phyloP scores from a whole-genome alignment of 78 protist genomes.

The Tieghemostelium lacteum region DNA sequence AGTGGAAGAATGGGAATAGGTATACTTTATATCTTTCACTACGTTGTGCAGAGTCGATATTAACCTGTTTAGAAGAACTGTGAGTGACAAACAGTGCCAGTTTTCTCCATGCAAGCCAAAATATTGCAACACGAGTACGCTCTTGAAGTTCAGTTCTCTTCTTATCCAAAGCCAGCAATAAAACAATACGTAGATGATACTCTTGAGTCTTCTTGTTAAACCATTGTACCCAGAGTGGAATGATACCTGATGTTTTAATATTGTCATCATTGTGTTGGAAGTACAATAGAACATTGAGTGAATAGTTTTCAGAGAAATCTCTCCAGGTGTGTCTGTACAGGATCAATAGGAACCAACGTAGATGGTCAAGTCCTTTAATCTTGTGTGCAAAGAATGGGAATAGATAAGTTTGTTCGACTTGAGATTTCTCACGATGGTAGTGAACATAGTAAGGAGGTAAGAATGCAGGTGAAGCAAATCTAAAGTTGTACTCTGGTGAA shows the following conservation, averaged over 20 bases:
- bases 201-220: slow-evolving; percentile 3
- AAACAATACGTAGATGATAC: slow-evolving; percentile 16
- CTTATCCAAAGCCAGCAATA: slow-evolving; percentile 26
- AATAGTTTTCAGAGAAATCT: slow-evolving; percentile 34
- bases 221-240: slow-evolving; percentile 44
- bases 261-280: slow-evolving; percentile 16
- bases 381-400: slow-evolving; percentile 75
- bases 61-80: background rate
- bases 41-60: background rate
- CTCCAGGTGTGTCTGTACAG: slow-evolving; percentile 61
- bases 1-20: slow-evolving; percentile 38
- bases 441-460: slow-evolving; percentile 72
- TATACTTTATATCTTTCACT: background rate
- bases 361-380: slow-evolving; percentile 68
- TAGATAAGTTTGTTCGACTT: slow-evolving; percentile 46
- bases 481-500: slow-evolving; percentile 56
- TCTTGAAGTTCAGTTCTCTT: background rate
- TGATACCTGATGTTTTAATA: slow-evolving; percentile 6
- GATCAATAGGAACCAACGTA: slow-evolving; percentile 43
- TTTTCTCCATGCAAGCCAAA: slow-evolving; percentile 27
- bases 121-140: background rate
- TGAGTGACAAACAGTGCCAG: background rate
- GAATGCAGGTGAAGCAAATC: slow-evolving; percentile 52
- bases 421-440: slow-evolving; percentile 50
- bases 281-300: slow-evolving; percentile 36